Conservation (phyloP, 768 basidiomycete species). For the Crepidotus variabilis region DNA sequence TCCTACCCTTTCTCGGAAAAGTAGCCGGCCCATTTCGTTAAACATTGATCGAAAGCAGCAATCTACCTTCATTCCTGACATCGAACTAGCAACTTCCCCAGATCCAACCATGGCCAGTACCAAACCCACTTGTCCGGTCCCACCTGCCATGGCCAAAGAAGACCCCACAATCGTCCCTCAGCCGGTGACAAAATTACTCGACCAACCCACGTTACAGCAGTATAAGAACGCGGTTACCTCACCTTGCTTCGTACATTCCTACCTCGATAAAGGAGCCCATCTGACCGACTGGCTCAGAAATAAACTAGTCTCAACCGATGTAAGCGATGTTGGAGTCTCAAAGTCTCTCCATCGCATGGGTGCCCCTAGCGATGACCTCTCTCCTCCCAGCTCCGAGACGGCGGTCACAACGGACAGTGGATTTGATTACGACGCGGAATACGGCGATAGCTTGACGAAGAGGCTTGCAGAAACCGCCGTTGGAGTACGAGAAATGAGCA, state of each 20-base stretch:
- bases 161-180: constrained; percentile 12
- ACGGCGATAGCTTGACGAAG: constrained; percentile 76
- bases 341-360: constrained; percentile 38
- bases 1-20: not conserved
- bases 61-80: not conserved
- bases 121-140: constrained; percentile 11
- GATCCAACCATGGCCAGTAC: not conserved
- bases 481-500: constrained; percentile 97
- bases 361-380: constrained; percentile 13
- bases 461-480: constrained; percentile 97
- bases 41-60: not conserved
- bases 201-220: constrained; percentile 16
- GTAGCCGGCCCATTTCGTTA: not conserved
- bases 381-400: constrained; percentile 10
- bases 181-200: constrained; percentile 14
- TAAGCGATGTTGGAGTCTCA: constrained; percentile 44
- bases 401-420: constrained; percentile 20
- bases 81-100: constrained; percentile 1
- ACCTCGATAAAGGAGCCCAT: constrained; percentile 79
- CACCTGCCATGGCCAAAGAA: constrained; percentile 7
- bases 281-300: constrained; percentile 69
- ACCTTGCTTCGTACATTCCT: constrained; percentile 92
- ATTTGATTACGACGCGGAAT: constrained; percentile 57
- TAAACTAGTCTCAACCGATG: constrained; percentile 32
- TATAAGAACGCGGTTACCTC: constrained; percentile 46